A percentile compares a stretch with the other conserved stretches of the same genome.
Evolutionary conservation across 768 basidiomycete species (phyloP).

Genomic region (Pleurotus sapidus): DNA sequence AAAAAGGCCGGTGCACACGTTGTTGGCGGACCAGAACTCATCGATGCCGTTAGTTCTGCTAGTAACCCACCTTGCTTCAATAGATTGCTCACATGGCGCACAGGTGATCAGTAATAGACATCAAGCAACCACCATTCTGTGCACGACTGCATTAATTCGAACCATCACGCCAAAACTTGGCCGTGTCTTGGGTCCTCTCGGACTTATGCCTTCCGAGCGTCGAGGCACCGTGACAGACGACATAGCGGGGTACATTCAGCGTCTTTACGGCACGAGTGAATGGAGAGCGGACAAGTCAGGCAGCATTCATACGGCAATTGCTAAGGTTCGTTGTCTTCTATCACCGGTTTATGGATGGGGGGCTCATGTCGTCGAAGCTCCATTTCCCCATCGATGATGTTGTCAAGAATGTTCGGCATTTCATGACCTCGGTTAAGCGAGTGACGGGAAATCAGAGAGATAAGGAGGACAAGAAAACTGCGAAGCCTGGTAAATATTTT

Average conservation of each 20-base stretch:
- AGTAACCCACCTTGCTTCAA: conserved; percentile 7
- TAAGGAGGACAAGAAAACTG: conserved; percentile 38
- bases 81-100: background rate
- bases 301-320: conserved; percentile 80
- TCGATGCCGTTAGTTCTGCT: conserved; percentile 70
- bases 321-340: conserved; percentile 47
- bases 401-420: conserved; percentile 73
- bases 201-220: conserved; percentile 93
- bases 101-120: conserved; percentile 76
- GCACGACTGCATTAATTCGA: conserved; percentile 75
- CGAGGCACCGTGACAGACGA: conserved; percentile 94
- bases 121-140: conserved; percentile 80
- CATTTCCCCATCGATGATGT: conserved; percentile 75
- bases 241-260: conserved; percentile 74
- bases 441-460: conserved; percentile 71
- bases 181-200: conserved; percentile 81
- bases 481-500: conserved; percentile 45
- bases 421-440: conserved; percentile 70
- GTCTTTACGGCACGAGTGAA: conserved; percentile 78
- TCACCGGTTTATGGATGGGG: conserved; percentile 5
- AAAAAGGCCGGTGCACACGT: conserved; percentile 84
- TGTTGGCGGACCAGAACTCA: conserved; percentile 87
- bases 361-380: conserved; percentile 41
- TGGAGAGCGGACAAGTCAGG: conserved; percentile 93
- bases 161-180: conserved; percentile 77